Base-by-base conservation (phyloP, 1,284 basidiomycete genomes). In the Entoloma clypeatum region DNA sequence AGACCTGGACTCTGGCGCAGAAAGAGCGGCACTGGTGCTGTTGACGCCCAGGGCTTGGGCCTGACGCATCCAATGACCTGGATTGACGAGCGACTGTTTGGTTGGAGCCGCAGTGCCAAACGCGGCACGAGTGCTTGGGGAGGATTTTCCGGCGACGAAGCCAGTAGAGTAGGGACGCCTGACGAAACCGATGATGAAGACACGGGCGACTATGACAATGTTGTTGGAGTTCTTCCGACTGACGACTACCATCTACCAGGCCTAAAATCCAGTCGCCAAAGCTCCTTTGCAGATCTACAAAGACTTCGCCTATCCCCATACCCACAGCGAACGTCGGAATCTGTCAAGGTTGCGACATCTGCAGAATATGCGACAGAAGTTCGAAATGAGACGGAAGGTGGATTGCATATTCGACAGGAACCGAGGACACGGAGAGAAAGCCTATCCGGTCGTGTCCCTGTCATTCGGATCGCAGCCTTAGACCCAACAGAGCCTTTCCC, bases 41-140 rank as follows among this genome's bases (percentile, higher is more conserved):
- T 86, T 10, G 87, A 90, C 58, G 83, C 83, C 1, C 85, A 89
- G 63, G 85, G 86, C 39, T 75, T 83, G 42, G 70, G 86, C 10
- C 73, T 90, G 28, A 81, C 77, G 10, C 88, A 92, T 62, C 90
- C 91, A 1, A 91, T 93, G 85, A 86, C 85, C 11, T 94, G 92
- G 91, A 75, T 95, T 24, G 93, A 96, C 60, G 92, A 95, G 64
- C 78, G 87, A 11, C 69, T 96, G 27, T 96, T 95, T 61, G 93
- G 93, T 25, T 96, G 92, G 92, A 87, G 81, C 58, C 74, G 74
- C 22, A 87, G 82, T 52, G 74, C 84, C 3, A 63, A 60, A 39
- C 77, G 72, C 33, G 87, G 86, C 3, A 87, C 84, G 2, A 87
- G 81, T 54, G 83, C 76, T n/a, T 89, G 86, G 86, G 74, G 74